Base-by-base conservation (phyloP, 768 basidiomycete genomes). In the Pleurotus tuoliensis region DNA sequence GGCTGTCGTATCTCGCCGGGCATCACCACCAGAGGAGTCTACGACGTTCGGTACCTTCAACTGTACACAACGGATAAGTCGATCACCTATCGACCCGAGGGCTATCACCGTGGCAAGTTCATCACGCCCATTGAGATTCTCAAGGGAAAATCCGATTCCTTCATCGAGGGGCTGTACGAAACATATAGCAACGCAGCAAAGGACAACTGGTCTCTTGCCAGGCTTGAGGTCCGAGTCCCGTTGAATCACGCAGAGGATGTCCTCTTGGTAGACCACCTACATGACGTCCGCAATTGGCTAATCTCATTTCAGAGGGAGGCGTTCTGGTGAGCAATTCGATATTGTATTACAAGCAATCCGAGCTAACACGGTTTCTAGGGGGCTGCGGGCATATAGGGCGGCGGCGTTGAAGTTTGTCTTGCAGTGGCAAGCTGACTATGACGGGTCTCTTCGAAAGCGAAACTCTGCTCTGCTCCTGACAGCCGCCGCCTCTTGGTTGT, bases 21-120 rank as follows among this genome's bases (percentile, higher is more conserved):
- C 0, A 16, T 30, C 3, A 56, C 47, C 3, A 61, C 56, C 1
- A 43, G 53, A 18, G 70, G 70, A 0, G 15, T 15, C 0, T 61
- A 39, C 24, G 27, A 64, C 1, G 62, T 60, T 0, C 41, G 39
- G 1, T 73, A 73, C 38, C n/a, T 72, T 0, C 72, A 73, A 43
- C 18, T 68, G 8, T 75, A 75, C 50, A 55, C 58, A 0, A 75
- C 71, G 0, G 72, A 73, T 58, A 75, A 75, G 52, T 30, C 69
- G 0, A 18, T 67, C 13, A 70, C 63, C 0, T 68, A 68, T 30
- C 58, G 57, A 8, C 56, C 48, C 8, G 61, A 68, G 2, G 49
- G 59, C 0, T 25, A 50, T 5, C 55, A 59, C 20, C 58, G 63
- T 20, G 65, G 66, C 2, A 69, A 70, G 44, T 60, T 52, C 24